Conservation (phyloP, 768 basidiomycete species). For the Tubosaeta brunneosetosa region DNA sequence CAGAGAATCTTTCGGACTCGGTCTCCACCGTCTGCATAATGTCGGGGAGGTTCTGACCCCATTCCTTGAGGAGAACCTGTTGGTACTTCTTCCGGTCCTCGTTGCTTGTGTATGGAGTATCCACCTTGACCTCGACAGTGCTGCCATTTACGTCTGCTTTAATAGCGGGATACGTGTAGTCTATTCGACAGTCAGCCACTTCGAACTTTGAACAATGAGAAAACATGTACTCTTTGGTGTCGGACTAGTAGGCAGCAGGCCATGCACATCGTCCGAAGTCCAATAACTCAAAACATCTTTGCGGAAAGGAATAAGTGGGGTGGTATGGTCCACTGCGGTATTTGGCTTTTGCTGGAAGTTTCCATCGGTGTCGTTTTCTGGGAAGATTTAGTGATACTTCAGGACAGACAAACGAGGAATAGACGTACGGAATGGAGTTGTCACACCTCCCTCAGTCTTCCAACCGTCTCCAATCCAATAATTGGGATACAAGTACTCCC, state of each 20-base stretch:
- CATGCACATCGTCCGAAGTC: slow-evolving; percentile 10
- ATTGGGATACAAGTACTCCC: slow-evolving; percentile 18
- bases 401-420: too few relatives aligned
- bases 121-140: slow-evolving; percentile 11
- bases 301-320: slow-evolving; percentile 14
- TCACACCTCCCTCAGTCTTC: slow-evolving; percentile 5
- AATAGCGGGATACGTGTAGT: slow-evolving; percentile 19
- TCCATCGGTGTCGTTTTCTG: neutral
- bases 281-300: slow-evolving; percentile 3
- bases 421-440: slow-evolving; percentile 6
- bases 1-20: too few relatives aligned
- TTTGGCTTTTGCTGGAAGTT: neutral
- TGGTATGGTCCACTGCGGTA: neutral
- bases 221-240: slow-evolving; percentile 6
- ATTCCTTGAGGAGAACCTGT: neutral
- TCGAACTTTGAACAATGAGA: neutral
- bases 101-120: slow-evolving; percentile 5
- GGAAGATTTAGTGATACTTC: neutral
- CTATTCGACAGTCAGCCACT: slow-evolving; percentile 1
- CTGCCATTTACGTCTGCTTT: neutral
- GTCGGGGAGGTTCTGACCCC: neutral
- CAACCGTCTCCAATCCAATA: slow-evolving; percentile 17
- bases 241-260: neutral
- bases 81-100: neutral
- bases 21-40: neutral